These are phyloP conservation scores for Trichophaea hybrida DNA, from an alignment of 2,329 filamentous ascomycete species.

Conservation along the genomic window DNA sequence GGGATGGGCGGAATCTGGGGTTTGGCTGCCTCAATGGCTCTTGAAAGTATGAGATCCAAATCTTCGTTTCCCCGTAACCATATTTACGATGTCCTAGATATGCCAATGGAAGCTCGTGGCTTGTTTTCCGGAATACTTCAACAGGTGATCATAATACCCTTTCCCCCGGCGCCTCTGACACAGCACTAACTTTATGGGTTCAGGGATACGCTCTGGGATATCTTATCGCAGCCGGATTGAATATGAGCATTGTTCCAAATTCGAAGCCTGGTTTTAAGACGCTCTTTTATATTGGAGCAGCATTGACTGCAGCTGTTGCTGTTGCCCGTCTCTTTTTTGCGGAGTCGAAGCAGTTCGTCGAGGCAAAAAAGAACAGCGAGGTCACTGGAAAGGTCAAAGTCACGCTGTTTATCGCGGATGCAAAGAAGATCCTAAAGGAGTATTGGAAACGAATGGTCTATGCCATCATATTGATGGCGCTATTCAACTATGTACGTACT, in stretches of 20 bases:
- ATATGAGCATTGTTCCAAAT: conserved; percentile 52
- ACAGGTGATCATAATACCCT: conserved; percentile 32
- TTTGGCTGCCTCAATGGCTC: conserved; percentile 62
- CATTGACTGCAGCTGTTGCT: conserved; percentile 53
- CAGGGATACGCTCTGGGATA: conserved; percentile 64
- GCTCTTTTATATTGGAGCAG: conserved; percentile 59
- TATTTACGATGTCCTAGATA: conserved; percentile 10
- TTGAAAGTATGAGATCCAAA: conserved; percentile 44
- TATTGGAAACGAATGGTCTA: conserved; percentile 70
- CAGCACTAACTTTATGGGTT: too few species aligned
- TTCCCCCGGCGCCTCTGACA: too few species aligned
- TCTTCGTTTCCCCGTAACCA: neutral
- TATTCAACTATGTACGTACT: conserved; percentile 40
- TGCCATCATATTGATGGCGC: conserved; percentile 56
- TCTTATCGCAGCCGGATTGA: conserved; percentile 60
- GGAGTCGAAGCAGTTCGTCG: conserved; percentile 60
- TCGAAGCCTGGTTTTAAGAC: conserved; percentile 53
- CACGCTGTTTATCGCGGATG: conserved; percentile 51
- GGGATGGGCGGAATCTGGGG: conserved; percentile 75
- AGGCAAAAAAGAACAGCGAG: conserved; percentile 37
- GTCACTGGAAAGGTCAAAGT: conserved; percentile 28
- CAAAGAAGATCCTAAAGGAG: conserved; percentile 48
- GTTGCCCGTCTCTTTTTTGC: conserved; percentile 53
- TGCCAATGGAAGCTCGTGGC: conserved; percentile 47
- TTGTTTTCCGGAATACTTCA: conserved; percentile 72